phyloP scores from a whole-genome alignment of 164 flowering plant species.

The Piper betle region DNA sequence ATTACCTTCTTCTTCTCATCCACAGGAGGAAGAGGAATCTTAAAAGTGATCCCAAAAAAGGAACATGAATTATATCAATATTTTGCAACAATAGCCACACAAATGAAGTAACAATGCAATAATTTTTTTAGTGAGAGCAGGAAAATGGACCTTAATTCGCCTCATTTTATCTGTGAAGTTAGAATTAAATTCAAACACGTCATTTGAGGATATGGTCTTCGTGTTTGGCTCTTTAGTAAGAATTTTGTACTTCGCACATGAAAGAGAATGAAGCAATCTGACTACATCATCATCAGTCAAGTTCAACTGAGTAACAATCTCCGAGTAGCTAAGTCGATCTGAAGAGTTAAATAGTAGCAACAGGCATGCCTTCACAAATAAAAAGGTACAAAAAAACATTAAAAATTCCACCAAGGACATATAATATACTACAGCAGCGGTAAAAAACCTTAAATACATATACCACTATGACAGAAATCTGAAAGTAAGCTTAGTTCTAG shows the following conservation, averaged over 20 bases:
- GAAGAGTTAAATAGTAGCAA: conserved; percentile 69
- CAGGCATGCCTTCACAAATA: conserved; percentile 44
- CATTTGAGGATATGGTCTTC: conserved; percentile 55
- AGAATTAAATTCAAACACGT: conserved; percentile 66
- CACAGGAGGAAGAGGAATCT: conserved; percentile 75
- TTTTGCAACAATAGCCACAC: too few species aligned
- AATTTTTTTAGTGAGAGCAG: too few species aligned
- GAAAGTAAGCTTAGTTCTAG: not conserved
- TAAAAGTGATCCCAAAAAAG: conserved; percentile 9
- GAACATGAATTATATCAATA: not conserved
- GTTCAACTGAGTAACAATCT: conserved; percentile 70
- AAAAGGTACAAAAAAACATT: not conserved
- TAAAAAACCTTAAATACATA: not conserved
- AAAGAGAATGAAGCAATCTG: conserved; percentile 74
- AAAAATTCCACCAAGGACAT: not conserved
- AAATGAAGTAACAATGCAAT: too few species aligned
- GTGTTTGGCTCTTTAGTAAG: conserved; percentile 73
- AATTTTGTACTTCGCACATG: conserved; percentile 84
- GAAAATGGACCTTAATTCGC: conserved; percentile 58
- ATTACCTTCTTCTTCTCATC: conserved; percentile 87
- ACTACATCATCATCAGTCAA: conserved; percentile 65
- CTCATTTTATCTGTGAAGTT: conserved; percentile 87
- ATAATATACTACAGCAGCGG: not conserved
- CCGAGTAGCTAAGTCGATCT: conserved; percentile 56
- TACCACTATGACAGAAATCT: not conserved